These are phyloP conservation scores for Cutaneotrichosporon sp. DNA, from an alignment of 1,284 basidiomycete species.

Conservation along the genomic window DNA sequence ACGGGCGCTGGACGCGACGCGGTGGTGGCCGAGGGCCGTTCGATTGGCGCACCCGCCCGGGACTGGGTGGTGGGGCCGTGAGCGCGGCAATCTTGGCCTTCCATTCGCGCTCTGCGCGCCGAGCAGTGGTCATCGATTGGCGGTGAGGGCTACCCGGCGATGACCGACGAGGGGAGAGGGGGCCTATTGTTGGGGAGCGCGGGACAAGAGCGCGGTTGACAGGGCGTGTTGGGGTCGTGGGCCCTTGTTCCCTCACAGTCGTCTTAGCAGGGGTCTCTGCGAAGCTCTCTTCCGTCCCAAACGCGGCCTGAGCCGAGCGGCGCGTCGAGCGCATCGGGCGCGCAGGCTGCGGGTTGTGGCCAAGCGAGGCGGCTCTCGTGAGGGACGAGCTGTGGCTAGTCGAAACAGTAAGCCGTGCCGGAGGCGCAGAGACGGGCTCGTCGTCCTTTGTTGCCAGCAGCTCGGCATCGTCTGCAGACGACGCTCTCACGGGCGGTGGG, in stretches of 20 bases:
- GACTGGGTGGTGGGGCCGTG: constrained; percentile 3
- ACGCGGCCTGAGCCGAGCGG: constrained; percentile 3
- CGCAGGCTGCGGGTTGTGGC: neutral
- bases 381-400: neutral
- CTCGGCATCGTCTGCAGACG: constrained; percentile 7
- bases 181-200: constrained; percentile 1
- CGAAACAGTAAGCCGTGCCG: neutral
- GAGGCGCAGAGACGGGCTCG: neutral
- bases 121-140: constrained; percentile 6
- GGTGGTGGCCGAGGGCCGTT: constrained; percentile 14
- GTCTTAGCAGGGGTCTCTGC: constrained; percentile 1
- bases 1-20: constrained; percentile 8
- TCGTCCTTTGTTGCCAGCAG: neutral
- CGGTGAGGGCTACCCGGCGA: constrained; percentile 5
- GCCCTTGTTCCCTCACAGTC: neutral
- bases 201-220: constrained; percentile 2
- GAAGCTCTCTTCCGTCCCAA: neutral
- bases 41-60: neutral
- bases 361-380: neutral
- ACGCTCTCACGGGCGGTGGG: neutral
- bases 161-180: neutral
- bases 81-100: constrained; percentile 38
- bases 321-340: constrained; percentile 4
- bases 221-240: neutral
- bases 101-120: constrained; percentile 40